A percentile compares a stretch with the other conserved stretches of the same genome.
Evolutionary conservation across 1,284 basidiomycete species (phyloP).

Genomic region (Cerrena zonata): DNA sequence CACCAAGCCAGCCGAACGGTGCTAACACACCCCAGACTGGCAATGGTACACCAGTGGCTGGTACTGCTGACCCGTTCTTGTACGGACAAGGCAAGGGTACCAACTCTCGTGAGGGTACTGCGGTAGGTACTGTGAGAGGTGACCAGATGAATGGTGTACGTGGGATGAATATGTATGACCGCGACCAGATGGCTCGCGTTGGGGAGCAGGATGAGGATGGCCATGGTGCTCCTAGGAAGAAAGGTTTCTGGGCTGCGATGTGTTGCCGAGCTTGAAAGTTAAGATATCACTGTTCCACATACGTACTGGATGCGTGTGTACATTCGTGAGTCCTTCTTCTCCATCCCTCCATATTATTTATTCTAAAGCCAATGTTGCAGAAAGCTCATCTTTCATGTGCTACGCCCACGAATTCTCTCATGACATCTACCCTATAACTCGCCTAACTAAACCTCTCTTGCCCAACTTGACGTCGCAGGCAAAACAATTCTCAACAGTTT

Average conservation of each 20-base stretch:
- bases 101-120: conserved; percentile 22
- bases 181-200: conserved; percentile 43
- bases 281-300: conserved; percentile 15
- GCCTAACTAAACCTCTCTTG: too few species aligned
- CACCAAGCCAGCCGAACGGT: conserved; percentile 42
- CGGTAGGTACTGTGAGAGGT: conserved; percentile 17
- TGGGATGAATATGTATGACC: conserved; percentile 54
- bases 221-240: conserved; percentile 37
- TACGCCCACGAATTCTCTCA: neutral
- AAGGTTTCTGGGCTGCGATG: conserved; percentile 53
- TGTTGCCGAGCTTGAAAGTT: conserved; percentile 60
- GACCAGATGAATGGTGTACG: conserved; percentile 40
- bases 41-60: conserved; percentile 22
- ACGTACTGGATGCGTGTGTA: conserved; percentile 19
- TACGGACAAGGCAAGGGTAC: conserved; percentile 47
- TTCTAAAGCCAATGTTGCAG: neutral
- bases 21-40: conserved; percentile 25
- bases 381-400: neutral
- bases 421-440: neutral
- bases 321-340: conserved; percentile 15
- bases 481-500: too few species aligned
- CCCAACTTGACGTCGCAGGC: neutral
- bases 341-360: neutral
- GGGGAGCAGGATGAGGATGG: conserved; percentile 56
- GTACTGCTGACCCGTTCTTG: conserved; percentile 53